Base-by-base conservation (phyloP, 2,329 filamentous ascomycete species). In the Cercospora zeina region DNA sequence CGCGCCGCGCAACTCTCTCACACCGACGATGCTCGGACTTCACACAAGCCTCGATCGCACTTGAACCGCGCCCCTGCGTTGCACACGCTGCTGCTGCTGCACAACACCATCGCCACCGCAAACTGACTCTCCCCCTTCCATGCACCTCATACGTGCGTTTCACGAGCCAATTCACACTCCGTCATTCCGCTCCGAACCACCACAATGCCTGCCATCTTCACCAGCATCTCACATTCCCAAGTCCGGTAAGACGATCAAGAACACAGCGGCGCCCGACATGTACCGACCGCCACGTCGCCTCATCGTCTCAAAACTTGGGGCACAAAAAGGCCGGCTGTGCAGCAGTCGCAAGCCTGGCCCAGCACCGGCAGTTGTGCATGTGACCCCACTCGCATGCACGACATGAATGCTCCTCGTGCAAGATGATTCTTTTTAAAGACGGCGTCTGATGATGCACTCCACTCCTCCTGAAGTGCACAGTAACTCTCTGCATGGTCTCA, bases 381-480 rank as follows among this genome's bases (percentile, higher is more conserved):
- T 60, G 58, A 45, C 45, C 10, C 21, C 47, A n/a, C 21, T 39
- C 30, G 54, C 54, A 56, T 56, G 54, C 36, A 27, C 34, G 53
- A 47, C 50, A 60, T 60, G 58, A 24, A 60, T 60, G 27, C 31
- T 60, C 49, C 51, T 61, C 24, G 58, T 19, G 54, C 54, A 30
- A n/a, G n/a, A n/a, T n/a, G 21, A n/a, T 45, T 21, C 36, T 42
- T 54, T 24, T n/a, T 16, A 11, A 27, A 39, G 50, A 53, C 50
- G n/a, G 11, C 21, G 16, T 31, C 49, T 19, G 49, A 27, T 27
- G 24, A 27, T 27, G 24, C 24, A 27, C 50, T 54, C 33, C 24
- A 27, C 50, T 54, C 33, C 51, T 36, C 51, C 51, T 36, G 36
- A 14, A 21, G 42, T 19, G 51, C 51, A 33, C 19, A 21, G 51